These are phyloP conservation scores for Penicillium pancosmium DNA, from an alignment of 495 filamentous ascomycete genomes.

Conservation along the genomic window DNA sequence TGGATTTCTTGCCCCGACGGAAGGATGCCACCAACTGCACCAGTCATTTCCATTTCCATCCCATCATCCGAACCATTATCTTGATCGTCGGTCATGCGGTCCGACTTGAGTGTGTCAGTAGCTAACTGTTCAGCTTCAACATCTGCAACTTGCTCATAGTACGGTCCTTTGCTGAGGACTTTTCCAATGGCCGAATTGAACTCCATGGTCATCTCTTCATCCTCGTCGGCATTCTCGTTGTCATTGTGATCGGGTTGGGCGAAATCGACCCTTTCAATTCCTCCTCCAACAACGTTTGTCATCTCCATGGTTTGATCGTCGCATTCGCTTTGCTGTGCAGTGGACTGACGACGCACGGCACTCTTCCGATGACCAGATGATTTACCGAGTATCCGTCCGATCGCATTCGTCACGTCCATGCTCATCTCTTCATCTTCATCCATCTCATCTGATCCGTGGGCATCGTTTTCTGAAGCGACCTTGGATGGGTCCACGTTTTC, in stretches of 20 bases:
- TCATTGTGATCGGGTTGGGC: conserved; percentile 39
- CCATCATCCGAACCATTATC: conserved; percentile 46
- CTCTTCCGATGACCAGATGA: conserved; percentile 37
- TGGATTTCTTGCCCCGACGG: conserved; percentile 39
- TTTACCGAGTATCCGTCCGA: conserved; percentile 78
- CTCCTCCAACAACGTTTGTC: conserved; percentile 71
- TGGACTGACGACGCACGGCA: conserved; percentile 39
- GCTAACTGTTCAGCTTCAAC: conserved; percentile 30
- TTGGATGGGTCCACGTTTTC: conserved; percentile 63
- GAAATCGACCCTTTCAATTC: conserved; percentile 48
- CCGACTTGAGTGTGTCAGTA: conserved; percentile 27
- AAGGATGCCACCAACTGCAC: conserved; percentile 70
- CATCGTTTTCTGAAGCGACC: conserved; percentile 5
- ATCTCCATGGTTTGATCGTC: conserved; percentile 78
- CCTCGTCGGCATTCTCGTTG: conserved; percentile 56
- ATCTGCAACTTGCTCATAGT: conserved; percentile 13
- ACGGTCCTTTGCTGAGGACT: conserved; percentile 50
- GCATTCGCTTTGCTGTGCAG: conserved; percentile 43
- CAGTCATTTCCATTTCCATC: conserved; percentile 72
- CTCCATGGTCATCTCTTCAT: conserved; percentile 81
- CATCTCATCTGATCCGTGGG: conserved; percentile 26
- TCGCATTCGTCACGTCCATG: conserved; percentile 81
- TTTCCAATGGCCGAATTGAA: conserved; percentile 74
- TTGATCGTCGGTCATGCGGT: conserved; percentile 35
- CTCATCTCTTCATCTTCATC: conserved; percentile 67